Evolutionary conservation across 208 protist species (phyloP), one percentile per base, ranked within the genome.

Genomic region (Leishmania lainsoni): DNA sequence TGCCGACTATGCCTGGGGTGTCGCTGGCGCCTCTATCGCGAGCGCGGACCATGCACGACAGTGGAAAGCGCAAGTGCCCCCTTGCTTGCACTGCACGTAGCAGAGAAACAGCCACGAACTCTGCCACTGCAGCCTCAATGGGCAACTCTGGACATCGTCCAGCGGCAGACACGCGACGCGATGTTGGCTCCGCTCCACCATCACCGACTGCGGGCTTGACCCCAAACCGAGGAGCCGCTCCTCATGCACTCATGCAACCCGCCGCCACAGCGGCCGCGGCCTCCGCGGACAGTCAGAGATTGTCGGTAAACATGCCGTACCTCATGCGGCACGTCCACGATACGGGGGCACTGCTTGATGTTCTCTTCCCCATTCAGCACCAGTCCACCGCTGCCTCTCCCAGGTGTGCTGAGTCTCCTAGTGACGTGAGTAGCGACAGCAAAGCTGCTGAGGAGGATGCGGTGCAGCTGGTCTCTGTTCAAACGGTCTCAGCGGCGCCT

Each of bases 401-500:
- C 10, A 32, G 76, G 48, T 35, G 54, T 16, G 26, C 22, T 22
- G 58, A 2, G 59, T 70, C 76, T 20, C 59, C 32, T 54, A 76
- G 42, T 42, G 12, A 5, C n/a, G 42, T 8, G 8, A 66, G 49
- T 39, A 20, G 20, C 59, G 48, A 51, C 42, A 29, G 71, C 59
- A 61, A 58, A 48, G 51, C 26, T 49, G 52, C 16, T 10, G 54
- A 56, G 26, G 59, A 56, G 6, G 61, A 52, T 20, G 54, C 20
- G 52, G 39, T 14, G 73, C 45, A 51, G 48, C 63, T 70, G 77
- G 79, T 75, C 32, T 59, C 35, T 52, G 81, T 81, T 68, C 86
- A 90, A 78, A 89, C 81, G 66, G 96, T 98, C 39, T 97, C 92
- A 20, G 71, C 83, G 8, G 84, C 83, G n/a, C 89, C 91, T 1